Base-by-base conservation (phyloP, 768 basidiomycete genomes). In the Russula foetens region DNA sequence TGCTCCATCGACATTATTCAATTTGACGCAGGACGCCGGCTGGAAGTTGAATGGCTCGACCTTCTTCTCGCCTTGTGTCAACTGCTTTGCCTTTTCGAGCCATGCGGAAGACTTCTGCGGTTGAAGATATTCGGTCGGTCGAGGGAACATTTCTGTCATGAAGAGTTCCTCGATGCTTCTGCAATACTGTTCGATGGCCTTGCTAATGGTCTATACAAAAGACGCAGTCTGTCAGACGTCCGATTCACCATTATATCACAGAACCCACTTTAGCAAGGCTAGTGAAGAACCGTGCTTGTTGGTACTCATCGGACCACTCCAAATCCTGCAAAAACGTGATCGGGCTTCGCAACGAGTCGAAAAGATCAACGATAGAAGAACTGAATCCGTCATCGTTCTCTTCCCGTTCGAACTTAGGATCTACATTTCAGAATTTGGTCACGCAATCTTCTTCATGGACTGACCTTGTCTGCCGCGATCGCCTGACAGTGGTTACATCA, bases 311-410 rank as follows among this genome's bases (percentile, higher is more conserved):
- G 12, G 88, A 85, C 97, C 97, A 99, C 62, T 94, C 83, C 43
- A 99, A 76, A 50, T 90, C 90, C 71, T 91, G 82, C 47, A 99
- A 73, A 73, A 97, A 94, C 59, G 83, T 81, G 67, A 94, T 87
- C 0, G 96, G 93, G 67, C 90, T 93, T 53, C 91, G 84, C 56
- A 98, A 79, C 3, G 94, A 97, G 63, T 93, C 93, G 68, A 98
- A 98, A 1, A 99, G 79, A 72, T 99, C 97, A 24, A 94, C 86
- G 56, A 99, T 95, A 0, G 96, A 98, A n/a, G 95, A 94, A 67
- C 92, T 96, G 68, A 95, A 91, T 0, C 90, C 90, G 72, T 90
- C 84, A 11, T 90, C 84, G 12, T 77, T 60, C 62, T 89, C 81
- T 74, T 93, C 81, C 58, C 91, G 79, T 76, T 93, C 80, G 66